Conservation (phyloP, 2,329 filamentous ascomycete species). For the Ophiocordyceps camponoti-leonardi region DNA sequence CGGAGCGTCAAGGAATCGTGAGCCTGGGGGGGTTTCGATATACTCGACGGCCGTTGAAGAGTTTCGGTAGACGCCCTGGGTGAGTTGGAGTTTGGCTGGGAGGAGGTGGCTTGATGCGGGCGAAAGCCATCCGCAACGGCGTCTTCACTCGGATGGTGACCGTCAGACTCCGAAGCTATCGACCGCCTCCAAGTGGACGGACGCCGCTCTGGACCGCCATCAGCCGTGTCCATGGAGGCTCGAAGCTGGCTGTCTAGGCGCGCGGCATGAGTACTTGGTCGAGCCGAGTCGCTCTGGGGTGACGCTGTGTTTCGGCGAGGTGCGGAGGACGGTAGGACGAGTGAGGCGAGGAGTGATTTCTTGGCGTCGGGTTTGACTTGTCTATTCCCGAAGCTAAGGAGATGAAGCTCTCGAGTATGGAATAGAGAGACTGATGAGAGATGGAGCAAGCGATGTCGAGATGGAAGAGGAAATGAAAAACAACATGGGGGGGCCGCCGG, state of each 20-base stretch:
- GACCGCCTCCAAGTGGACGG: conserved; percentile 20
- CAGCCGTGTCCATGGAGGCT: conserved; percentile 20
- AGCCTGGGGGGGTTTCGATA: conserved; percentile 31
- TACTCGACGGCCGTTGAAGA: conserved; percentile 30
- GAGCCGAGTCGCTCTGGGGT: background rate
- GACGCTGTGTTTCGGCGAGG: background rate
- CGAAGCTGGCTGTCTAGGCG: background rate
- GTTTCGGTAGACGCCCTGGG: conserved; percentile 6
- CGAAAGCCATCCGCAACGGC: conserved; percentile 29
- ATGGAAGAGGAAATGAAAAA: no score
- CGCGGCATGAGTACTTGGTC: background rate
- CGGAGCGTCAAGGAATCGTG: conserved; percentile 33
- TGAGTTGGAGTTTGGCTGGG: conserved; percentile 4
- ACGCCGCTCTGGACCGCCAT: conserved; percentile 18
- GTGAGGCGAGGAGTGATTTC: background rate
- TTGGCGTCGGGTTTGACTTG: no score
- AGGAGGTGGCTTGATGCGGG: conserved; percentile 1
- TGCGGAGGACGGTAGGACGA: background rate
- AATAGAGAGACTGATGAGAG: no score
- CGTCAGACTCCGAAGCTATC: conserved; percentile 13
- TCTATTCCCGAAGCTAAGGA: no score
- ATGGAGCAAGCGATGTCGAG: background rate
- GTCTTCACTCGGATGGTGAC: conserved; percentile 31
- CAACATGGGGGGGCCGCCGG: background rate
- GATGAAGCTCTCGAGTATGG: background rate